Evolutionary conservation across 176 grass and related monocot species (phyloP).

Genomic region (Carex kokanica): DNA sequence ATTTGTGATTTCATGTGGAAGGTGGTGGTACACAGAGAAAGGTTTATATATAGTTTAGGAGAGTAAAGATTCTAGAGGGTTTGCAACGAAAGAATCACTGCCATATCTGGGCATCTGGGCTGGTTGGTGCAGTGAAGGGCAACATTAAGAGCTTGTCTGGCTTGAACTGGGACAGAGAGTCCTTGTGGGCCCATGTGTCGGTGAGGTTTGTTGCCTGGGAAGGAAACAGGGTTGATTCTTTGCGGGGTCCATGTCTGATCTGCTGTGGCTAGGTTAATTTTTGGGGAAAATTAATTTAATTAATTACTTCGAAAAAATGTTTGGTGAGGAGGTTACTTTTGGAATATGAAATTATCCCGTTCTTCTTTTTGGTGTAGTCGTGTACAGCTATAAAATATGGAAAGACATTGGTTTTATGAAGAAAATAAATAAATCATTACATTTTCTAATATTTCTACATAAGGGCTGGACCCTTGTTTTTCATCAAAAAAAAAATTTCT

Average conservation of each 20-base stretch:
- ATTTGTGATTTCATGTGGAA: conserved; percentile 14
- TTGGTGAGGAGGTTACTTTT: background rate
- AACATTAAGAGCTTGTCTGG: conserved; percentile 18
- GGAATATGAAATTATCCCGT: too few species aligned
- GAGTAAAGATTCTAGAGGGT: conserved; percentile 8
- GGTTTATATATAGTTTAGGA: conserved; percentile 49
- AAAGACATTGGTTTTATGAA: too few species aligned
- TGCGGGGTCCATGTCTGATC: conserved; percentile 5
- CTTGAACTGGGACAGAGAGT: conserved; percentile 28
- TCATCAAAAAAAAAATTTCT: too few species aligned
- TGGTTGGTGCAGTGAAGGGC: conserved; percentile 23
- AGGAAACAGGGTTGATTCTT: conserved; percentile 6
- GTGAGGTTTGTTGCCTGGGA: background rate
- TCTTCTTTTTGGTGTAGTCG: too few species aligned
- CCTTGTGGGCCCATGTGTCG: conserved; percentile 19
- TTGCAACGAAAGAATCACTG: background rate
- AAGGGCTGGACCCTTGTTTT: too few species aligned
- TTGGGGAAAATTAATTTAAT: background rate
- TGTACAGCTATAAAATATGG: too few species aligned
- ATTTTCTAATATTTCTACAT: too few species aligned
- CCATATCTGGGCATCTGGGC: conserved; percentile 15
- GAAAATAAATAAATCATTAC: too few species aligned
- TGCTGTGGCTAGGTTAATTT: background rate
- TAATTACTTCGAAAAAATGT: background rate
- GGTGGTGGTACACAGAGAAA: conserved; percentile 10